Percentiles rank a stretch among this genome's conserved stretches.
These are phyloP conservation scores for Penicillium capsulatum DNA, from an alignment of 2,329 filamentous ascomycete species.

Conservation along the genomic window DNA sequence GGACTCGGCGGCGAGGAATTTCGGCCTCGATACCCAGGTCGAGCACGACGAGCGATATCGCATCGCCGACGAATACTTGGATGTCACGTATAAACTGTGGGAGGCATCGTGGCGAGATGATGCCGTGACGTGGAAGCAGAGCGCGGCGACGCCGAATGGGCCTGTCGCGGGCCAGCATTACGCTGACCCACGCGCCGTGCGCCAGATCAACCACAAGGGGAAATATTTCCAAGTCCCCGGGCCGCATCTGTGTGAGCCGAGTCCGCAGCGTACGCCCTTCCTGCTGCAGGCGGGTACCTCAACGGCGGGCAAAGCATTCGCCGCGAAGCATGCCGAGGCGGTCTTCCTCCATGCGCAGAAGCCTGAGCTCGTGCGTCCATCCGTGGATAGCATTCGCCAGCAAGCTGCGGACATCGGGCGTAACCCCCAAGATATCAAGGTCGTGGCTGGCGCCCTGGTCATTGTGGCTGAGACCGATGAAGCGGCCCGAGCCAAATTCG, in stretches of 20 bases:
- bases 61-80: constrained; percentile 48
- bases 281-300: constrained; percentile 48
- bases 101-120: constrained; percentile 50
- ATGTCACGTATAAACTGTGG: constrained; percentile 49
- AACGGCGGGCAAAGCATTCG: constrained; percentile 45
- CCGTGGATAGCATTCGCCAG: constrained; percentile 42
- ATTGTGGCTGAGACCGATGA: constrained; percentile 46
- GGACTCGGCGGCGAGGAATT: constrained; percentile 47
- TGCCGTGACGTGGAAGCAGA: constrained; percentile 29
- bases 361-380: constrained; percentile 39
- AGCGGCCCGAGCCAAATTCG: constrained; percentile 42
- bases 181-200: constrained; percentile 33
- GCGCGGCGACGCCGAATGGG: constrained; percentile 11
- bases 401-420: constrained; percentile 40
- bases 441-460: constrained; percentile 44
- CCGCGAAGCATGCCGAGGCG: constrained; percentile 43
- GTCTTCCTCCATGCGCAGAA: constrained; percentile 48
- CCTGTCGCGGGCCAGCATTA: constrained; percentile 22
- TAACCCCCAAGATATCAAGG: constrained; percentile 40
- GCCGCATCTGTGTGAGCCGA: constrained; percentile 45
- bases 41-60: constrained; percentile 50
- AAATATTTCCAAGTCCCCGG: constrained; percentile 44
- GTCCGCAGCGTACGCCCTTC: constrained; percentile 47
- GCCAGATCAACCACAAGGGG: constrained; percentile 38
- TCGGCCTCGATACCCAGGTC: constrained; percentile 44